These are phyloP conservation scores for Colletotrichum sp. DNA, from an alignment of 2,329 filamentous ascomycete species.

Conservation along the genomic window DNA sequence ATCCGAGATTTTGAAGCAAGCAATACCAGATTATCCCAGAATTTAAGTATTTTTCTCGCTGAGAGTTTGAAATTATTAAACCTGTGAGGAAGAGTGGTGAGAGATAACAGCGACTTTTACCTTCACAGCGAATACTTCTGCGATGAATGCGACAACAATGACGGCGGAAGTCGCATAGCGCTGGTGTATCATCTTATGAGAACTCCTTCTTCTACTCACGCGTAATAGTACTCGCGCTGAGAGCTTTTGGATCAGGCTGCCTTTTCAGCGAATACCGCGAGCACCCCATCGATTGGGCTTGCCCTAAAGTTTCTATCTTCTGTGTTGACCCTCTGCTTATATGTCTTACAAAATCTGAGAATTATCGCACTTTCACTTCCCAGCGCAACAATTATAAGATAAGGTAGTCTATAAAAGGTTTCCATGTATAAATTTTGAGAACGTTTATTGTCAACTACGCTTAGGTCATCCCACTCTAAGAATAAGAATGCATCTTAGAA, in stretches of 20 bases:
- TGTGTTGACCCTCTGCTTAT: background rate
- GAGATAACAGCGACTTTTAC: too few relatives aligned
- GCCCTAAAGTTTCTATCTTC: background rate
- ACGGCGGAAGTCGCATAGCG: background rate
- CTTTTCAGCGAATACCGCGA: background rate
- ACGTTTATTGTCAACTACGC: background rate
- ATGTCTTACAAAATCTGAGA: background rate
- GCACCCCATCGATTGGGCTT: background rate
- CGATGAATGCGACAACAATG: too few relatives aligned
- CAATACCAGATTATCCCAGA: too few relatives aligned
- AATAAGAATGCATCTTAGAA: background rate
- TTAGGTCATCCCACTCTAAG: background rate
- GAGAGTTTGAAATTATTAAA: too few relatives aligned
- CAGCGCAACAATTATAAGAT: too few relatives aligned
- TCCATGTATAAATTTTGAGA: background rate
- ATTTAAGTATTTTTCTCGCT: too few relatives aligned
- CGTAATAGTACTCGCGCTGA: too few relatives aligned
- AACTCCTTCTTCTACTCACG: too few relatives aligned
- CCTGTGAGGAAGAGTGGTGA: too few relatives aligned
- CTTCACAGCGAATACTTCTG: too few relatives aligned
- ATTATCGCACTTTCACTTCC: background rate
- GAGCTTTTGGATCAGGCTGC: background rate
- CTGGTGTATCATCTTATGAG: background rate
- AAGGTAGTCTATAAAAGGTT: rapidly evolving
- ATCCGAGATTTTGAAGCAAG: too few relatives aligned